A percentile compares a stretch with the other conserved stretches of the same genome.
These are phyloP conservation scores for Beauveria medogensis DNA, from an alignment of 2,329 filamentous ascomycete species.

Conservation along the genomic window DNA sequence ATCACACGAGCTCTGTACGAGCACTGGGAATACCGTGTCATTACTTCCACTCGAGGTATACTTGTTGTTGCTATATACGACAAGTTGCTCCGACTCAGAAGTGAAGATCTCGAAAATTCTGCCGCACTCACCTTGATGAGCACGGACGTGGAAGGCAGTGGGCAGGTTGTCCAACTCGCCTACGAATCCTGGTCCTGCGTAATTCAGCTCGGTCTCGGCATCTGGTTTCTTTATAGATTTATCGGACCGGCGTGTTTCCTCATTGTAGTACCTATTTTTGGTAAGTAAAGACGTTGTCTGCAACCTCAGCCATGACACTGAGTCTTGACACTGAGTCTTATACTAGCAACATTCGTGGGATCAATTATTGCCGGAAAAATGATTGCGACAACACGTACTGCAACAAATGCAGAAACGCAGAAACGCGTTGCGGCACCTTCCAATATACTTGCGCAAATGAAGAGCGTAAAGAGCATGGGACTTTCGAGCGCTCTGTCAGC, in stretches of 20 bases:
- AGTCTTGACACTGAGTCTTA: too few relatives aligned
- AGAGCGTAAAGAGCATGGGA: neutral
- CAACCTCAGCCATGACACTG: too few relatives aligned
- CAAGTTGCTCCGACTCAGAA: neutral
- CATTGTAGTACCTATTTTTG: neutral
- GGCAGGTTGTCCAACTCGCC: neutral
- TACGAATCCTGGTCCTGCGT: neutral
- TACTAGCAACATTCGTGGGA: neutral
- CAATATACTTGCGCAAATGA: conserved; percentile 2
- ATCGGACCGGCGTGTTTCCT: neutral
- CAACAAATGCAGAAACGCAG: neutral
- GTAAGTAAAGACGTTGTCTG: neutral
- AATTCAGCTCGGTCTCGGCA: neutral
- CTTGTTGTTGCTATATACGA: neutral
- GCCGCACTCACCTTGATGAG: too few relatives aligned
- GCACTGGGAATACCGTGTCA: neutral
- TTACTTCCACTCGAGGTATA: neutral
- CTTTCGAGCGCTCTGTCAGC: neutral
- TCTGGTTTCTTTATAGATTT: neutral
- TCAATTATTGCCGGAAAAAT: neutral
- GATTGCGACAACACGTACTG: neutral
- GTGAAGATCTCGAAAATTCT: neutral
- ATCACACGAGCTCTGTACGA: neutral
- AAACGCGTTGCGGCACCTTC: conserved; percentile 1
- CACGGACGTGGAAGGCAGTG: too few relatives aligned